These are phyloP conservation scores for Exophiala xenobiotica DNA, from an alignment of 2,329 filamentous ascomycete species.

Conservation along the genomic window DNA sequence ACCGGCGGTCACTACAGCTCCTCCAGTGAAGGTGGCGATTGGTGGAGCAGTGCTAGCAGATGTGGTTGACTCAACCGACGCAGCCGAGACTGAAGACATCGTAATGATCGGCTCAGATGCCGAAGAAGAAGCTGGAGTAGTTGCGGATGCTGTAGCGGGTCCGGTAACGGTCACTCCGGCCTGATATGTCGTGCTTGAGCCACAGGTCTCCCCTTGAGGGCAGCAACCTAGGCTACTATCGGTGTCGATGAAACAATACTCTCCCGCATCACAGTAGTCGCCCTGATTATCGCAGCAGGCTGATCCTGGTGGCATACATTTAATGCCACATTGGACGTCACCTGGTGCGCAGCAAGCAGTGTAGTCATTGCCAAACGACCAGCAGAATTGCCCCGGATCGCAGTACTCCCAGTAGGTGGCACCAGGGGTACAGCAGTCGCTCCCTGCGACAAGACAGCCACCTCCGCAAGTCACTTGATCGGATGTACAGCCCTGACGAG, in stretches of 20 bases:
- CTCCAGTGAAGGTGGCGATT: background rate
- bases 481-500: background rate
- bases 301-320: background rate
- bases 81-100: background rate
- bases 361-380: background rate
- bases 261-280: background rate
- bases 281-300: background rate
- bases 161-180: background rate
- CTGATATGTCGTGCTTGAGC: background rate
- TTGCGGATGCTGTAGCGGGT: background rate
- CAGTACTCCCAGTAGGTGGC: background rate
- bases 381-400: background rate
- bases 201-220: background rate
- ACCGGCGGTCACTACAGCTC: background rate
- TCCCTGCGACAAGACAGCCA: background rate
- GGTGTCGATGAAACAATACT: background rate
- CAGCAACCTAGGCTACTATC: background rate
- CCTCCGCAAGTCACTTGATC: background rate
- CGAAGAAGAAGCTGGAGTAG: background rate
- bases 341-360: background rate
- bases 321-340: background rate
- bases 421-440: background rate
- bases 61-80: background rate
- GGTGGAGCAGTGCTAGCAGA: background rate
- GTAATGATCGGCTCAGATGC: background rate